These are phyloP conservation scores for Tylopilus plumbeoviolaceoides DNA, from an alignment of 768 basidiomycete species.

Conservation along the genomic window DNA sequence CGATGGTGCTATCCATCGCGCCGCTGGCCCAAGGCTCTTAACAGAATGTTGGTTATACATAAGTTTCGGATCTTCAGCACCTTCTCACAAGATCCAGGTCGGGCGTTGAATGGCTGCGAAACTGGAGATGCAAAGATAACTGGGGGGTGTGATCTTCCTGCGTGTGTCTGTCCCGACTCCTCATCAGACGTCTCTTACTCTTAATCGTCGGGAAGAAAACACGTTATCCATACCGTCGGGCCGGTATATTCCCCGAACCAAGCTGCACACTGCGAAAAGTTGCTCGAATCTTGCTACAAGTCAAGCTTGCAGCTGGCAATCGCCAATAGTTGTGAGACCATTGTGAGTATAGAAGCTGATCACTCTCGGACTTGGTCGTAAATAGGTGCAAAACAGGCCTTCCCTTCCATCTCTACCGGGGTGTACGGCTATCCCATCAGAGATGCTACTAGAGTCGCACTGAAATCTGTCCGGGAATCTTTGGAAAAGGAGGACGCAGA, in stretches of 20 bases:
- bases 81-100: conserved; percentile 53
- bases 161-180: conserved; percentile 45
- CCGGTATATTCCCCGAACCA: conserved; percentile 50
- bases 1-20: conserved; percentile 77
- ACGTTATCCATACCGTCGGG: conserved; percentile 81
- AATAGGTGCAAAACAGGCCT: conserved; percentile 47
- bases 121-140: conserved; percentile 81
- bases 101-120: conserved; percentile 58
- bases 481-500: conserved; percentile 48
- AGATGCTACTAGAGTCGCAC: conserved; percentile 68
- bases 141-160: conserved; percentile 67
- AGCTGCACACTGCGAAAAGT: conserved; percentile 42
- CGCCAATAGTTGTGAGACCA: conserved; percentile 54
- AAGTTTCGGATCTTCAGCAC: background rate
- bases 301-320: conserved; percentile 59
- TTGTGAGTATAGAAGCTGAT: conserved; percentile 40
- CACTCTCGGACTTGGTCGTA: background rate
- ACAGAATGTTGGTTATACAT: conserved; percentile 57
- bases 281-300: conserved; percentile 66
- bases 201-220: conserved; percentile 39
- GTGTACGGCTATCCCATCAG: conserved; percentile 75
- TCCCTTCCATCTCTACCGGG: conserved; percentile 77
- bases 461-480: conserved; percentile 53
- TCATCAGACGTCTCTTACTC: background rate
- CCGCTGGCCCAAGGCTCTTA: conserved; percentile 61